These are phyloP conservation scores for Chondrus crispus DNA, from an alignment of 23 red algal genomes.

Conservation along the genomic window DNA sequence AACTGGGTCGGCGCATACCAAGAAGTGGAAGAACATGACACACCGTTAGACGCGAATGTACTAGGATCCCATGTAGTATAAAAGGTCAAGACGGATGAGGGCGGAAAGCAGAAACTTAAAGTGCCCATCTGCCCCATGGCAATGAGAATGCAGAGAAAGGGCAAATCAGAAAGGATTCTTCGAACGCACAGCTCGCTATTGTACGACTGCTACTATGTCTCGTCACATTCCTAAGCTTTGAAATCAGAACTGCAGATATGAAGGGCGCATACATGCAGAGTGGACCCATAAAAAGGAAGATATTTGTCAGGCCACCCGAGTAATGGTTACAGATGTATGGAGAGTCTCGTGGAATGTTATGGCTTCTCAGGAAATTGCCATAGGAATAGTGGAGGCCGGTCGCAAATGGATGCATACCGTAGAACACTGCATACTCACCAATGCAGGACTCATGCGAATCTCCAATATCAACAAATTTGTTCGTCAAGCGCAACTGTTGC, in stretches of 20 bases:
- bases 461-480: background rate
- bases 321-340: background rate
- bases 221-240: background rate
- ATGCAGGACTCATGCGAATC: background rate
- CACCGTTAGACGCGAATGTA: background rate
- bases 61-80: background rate
- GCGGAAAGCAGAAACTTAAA: background rate
- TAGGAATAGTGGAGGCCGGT: background rate
- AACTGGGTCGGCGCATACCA: background rate
- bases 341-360: background rate
- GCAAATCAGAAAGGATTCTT: background rate
- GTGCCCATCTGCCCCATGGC: background rate
- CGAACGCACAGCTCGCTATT: background rate
- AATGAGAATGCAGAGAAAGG: background rate
- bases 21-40: background rate
- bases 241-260: background rate
- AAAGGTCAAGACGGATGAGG: background rate
- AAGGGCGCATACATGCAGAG: background rate
- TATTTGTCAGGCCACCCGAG: background rate
- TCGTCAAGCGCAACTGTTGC: slow-evolving; percentile 5
- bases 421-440: background rate
- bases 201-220: background rate
- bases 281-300: background rate
- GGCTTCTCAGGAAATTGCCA: background rate
- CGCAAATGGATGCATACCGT: background rate